Conservation (phyloP, 768 basidiomycete species). For the Mycena olivaceomarginata region DNA sequence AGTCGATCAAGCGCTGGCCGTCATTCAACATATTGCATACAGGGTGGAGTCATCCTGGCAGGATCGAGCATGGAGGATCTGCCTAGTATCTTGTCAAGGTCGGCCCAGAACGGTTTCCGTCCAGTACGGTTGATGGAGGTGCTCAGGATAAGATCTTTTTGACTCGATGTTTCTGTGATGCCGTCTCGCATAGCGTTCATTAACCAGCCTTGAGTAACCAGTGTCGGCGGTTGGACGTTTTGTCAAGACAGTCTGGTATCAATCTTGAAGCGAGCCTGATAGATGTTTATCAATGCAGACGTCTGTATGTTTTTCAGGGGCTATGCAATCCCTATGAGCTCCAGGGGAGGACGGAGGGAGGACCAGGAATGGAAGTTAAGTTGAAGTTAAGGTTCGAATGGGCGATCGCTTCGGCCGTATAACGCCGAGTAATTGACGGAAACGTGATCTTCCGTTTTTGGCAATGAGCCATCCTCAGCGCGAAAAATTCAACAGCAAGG, state of each 20-base stretch:
- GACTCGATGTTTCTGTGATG: constrained; percentile 8
- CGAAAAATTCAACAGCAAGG: constrained; percentile 77
- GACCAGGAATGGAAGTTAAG: background rate
- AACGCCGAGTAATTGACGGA: background rate
- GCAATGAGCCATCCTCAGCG: constrained; percentile 45
- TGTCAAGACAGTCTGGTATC: background rate
- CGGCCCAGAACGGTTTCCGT: constrained; percentile 1
- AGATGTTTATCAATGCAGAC: background rate
- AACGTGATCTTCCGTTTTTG: background rate
- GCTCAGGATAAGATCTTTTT: constrained; percentile 3
- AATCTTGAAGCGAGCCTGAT: constrained; percentile 4
- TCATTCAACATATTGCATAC: constrained; percentile 33
- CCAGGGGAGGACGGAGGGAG: too few relatives aligned
- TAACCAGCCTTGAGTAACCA: background rate
- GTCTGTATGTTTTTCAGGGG: too few relatives aligned
- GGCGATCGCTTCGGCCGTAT: background rate
- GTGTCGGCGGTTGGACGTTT: background rate
- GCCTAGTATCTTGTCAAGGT: constrained; percentile 17
- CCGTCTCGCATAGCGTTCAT: background rate
- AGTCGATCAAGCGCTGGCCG: constrained; percentile 41
- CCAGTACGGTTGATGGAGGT: background rate
- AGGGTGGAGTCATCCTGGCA: constrained; percentile 33
- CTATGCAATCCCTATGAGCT: too few relatives aligned
- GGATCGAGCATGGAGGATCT: constrained; percentile 28
- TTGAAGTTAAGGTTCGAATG: background rate